Evolutionary conservation across 768 basidiomycete species (phyloP).

Genomic region (Pleurotus sapidus): DNA sequence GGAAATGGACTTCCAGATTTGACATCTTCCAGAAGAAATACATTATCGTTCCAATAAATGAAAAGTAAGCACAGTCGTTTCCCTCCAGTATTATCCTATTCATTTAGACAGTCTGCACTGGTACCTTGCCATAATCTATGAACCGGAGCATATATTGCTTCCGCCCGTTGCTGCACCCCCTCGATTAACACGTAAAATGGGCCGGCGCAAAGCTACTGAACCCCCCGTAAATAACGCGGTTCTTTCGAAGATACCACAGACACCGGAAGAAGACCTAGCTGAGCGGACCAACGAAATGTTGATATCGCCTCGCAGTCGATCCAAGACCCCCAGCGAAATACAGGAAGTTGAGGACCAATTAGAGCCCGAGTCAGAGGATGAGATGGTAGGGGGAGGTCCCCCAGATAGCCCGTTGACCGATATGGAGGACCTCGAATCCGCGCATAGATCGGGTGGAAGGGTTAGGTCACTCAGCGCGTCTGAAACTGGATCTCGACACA

Average conservation of each 20-base stretch:
- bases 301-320: not conserved
- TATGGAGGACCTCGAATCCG: not conserved
- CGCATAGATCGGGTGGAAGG: not conserved
- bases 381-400: constrained; percentile 1
- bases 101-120: constrained; percentile 73
- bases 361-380: not conserved
- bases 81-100: not conserved
- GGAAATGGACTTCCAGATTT: constrained; percentile 91
- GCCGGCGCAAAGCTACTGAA: constrained; percentile 8
- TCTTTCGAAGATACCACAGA: not conserved
- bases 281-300: not conserved
- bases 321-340: constrained; percentile 10
- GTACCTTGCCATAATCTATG: constrained; percentile 94
- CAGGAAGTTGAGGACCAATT: constrained; percentile 7
- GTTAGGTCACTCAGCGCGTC: not conserved
- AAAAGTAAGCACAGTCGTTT: constrained; percentile 57
- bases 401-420: not conserved
- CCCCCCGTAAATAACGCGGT: not conserved
- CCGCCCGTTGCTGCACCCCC: constrained; percentile 25
- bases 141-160: constrained; percentile 65
- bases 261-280: not conserved
- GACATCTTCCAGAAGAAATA: constrained; percentile 91
- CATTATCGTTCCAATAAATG: constrained; percentile 94
- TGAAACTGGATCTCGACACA: not conserved
- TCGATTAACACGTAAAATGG: constrained; percentile 14